phyloP scores from a whole-genome alignment of 305 asterid genomes.

The Solanum aculeatissimum region DNA sequence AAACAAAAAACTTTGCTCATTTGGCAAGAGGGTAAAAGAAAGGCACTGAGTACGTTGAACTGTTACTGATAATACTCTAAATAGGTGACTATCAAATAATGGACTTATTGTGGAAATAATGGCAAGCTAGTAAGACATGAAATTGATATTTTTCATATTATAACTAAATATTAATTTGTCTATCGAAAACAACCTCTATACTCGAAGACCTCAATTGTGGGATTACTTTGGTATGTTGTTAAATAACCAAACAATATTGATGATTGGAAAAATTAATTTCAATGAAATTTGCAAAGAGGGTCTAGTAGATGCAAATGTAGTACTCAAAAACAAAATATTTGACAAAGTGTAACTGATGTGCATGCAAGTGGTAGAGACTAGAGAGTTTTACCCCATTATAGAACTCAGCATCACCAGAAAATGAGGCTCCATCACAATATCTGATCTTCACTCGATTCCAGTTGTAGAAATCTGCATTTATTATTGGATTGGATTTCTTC shows the following conservation, averaged over 20 bases:
- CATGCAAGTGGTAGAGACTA: background rate
- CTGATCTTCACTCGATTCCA: conserved; percentile 96
- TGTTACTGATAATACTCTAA: background rate
- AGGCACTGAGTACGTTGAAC: background rate
- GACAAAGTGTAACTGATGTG: background rate
- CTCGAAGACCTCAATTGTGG: background rate
- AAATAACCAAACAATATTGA: background rate
- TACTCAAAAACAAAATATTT: background rate
- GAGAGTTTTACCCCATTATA: conserved; percentile 54
- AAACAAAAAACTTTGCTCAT: background rate
- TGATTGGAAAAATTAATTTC: background rate
- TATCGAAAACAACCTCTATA: background rate
- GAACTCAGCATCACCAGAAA: conserved; percentile 66
- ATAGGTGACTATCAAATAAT: background rate
- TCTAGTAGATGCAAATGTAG: background rate
- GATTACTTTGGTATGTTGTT: background rate
- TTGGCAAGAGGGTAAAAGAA: background rate
- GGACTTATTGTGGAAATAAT: background rate
- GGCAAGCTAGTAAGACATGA: background rate
- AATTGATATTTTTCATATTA: background rate
- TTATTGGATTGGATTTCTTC: background rate
- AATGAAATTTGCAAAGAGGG: background rate
- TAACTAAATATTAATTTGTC: background rate
- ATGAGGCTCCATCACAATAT: conserved; percentile 96
- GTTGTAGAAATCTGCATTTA: conserved; percentile 74